A percentile compares a stretch with the other conserved stretches of the same genome.
These are phyloP conservation scores for Asclepias syriaca DNA, from an alignment of 257 asterid species.

Conservation along the genomic window DNA sequence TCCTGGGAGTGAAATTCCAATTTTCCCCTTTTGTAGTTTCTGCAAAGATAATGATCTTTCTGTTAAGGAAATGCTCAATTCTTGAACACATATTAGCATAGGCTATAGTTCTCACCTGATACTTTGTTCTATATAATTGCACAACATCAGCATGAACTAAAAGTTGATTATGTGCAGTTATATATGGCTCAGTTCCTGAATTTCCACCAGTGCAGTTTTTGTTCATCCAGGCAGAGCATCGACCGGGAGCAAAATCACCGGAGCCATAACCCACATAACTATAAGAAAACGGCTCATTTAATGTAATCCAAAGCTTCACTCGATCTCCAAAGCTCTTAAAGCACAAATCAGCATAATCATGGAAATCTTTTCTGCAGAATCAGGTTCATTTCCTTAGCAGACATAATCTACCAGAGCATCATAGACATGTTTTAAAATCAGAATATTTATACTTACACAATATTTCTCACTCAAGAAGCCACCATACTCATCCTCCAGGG, in stretches of 20 bases:
- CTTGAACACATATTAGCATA: no score
- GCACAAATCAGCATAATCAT: neutral
- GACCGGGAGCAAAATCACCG: neutral
- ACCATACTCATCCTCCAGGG: neutral
- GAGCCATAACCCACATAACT: neutral
- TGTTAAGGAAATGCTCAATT: no score
- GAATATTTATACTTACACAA: neutral
- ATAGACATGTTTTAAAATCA: no score
- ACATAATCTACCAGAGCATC: neutral
- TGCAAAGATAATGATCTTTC: no score
- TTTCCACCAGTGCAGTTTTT: conserved; percentile 5
- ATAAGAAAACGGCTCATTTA: conserved; percentile 5
- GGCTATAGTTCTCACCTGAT: no score
- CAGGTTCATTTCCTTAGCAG: neutral
- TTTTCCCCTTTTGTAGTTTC: no score
- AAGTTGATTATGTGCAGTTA: neutral
- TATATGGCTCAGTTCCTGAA: conserved; percentile 6
- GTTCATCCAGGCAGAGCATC: conserved; percentile 10
- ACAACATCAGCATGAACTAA: no score
- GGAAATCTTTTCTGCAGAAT: conserved; percentile 1
- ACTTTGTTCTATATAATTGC: no score
- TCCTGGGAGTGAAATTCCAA: no score
- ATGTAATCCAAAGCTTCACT: conserved; percentile 12
- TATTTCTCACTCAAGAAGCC: neutral
- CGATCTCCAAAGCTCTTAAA: conserved; percentile 7